Evolutionary conservation across 306 rosid species (phyloP), one percentile per base, ranked within the genome.

Genomic region (Fragaria ananassa): DNA sequence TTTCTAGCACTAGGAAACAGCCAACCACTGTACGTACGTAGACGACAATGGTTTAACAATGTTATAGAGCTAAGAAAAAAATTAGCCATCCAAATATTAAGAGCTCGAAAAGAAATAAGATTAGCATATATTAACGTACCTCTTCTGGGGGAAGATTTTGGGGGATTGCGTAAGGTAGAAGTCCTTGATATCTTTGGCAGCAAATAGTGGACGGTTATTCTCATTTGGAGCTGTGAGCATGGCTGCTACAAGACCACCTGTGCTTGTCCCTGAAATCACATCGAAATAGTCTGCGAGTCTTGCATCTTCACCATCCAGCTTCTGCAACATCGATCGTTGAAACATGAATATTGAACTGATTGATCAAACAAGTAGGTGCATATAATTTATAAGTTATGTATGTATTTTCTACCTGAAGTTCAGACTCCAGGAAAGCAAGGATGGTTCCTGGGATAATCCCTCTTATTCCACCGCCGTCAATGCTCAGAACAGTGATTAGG

Each of bases 381-480:
- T 37, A 37, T 37, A 37, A 37, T 37, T 37, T 37, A 6, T 37
- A 37, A 31, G 35, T 31, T 31, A 0, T 31, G 35, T 31, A 31
- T 31, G 35, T 31, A 42, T 42, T 10, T 42, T 42, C 2, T 42
- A 42, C 46, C 46, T 42, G 46, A 42, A 42, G 46, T 42, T 42
- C 46, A 42, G 46, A 42, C 46, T 42, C 46, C 2, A 42, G 46
- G 46, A 42, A 42, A 42, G 46, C 46, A 42, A 42, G 46, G 46
- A 42, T 42, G 86, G 81, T 76, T 21, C 89, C 93, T 0, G 97
- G 91, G 45, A 92, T 92, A 44, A 88, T 58, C 7, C 93, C 96
- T 73, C 96, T 81, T 9, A 90, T 85, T 6, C 97, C 97, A 37
- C 93, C 96, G 0, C 96, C 97, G 68, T 92, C 97, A 2, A 92